Base-by-base conservation (phyloP, 306 rosid species). In the Citrullus amarus region DNA sequence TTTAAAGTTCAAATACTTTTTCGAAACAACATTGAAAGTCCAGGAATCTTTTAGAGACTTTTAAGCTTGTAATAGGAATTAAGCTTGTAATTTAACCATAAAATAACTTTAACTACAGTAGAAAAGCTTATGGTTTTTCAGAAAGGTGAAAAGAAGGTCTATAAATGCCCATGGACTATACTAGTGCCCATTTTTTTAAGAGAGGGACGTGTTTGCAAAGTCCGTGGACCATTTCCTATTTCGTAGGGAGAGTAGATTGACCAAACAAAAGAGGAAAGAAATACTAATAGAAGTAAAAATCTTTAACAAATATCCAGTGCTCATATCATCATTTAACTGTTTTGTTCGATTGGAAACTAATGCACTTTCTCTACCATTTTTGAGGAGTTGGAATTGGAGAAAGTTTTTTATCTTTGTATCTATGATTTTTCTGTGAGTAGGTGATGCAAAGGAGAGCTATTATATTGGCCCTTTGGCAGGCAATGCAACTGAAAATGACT, bases 371-470 rank as follows among this genome's bases (percentile, higher is more conserved):
- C 15, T 46, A 41, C 32, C 54, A 78, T 75, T 48, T 8, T 78
- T 16, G 30, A 39, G 60, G 25, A 36, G 57, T 80, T 75, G 48
- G 34, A 22, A 39, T 30, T 72, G 25, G 25, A 18, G 56, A 44
- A 20, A 44, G 58, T 20, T 68, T 36, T 43, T 41, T 43, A 39
- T 68, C 9, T 68, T 68, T 41, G 54, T 67, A 67, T 68, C 75
- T 2, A 8, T 71, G 20, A 15, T 14, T 43, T 53, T 75, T 56
- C 16, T 54, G 17, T 34, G 78, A 86, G 10, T 84, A 93, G 98
- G 98, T 75, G 98, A 90, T 82, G 80, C 85, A 17, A 92, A 92
- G 84, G 98, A 92, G 88, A 85, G 91, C 76, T 92, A 57, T 81
- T 85, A 86, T 63, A 80, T 94, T 79, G 97, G 97, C 36, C 76